Evolutionary conservation across 495 filamentous ascomycete species (phyloP).

Genomic region (Xylaria nigripes): DNA sequence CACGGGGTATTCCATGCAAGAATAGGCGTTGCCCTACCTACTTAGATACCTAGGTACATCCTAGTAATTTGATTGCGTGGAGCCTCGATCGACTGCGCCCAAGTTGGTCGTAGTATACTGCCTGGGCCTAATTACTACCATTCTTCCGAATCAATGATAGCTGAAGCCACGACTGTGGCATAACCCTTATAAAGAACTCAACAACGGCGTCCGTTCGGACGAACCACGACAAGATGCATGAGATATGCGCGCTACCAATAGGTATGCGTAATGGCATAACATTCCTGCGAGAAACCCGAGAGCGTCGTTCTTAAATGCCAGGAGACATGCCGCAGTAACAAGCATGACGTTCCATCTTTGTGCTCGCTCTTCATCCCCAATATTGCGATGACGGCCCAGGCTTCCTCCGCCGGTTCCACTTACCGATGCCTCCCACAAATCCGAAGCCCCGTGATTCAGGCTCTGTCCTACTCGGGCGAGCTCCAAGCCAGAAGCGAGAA

Average conservation of each 20-base stretch:
- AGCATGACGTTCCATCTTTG: constrained; percentile 82
- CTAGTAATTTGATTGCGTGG: too few species aligned
- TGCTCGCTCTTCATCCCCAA: constrained; percentile 52
- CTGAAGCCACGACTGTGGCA: neutral
- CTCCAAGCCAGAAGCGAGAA: constrained; percentile 80
- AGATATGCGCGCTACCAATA: constrained; percentile 30
- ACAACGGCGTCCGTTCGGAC: constrained; percentile 22
- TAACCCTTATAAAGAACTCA: constrained; percentile 13
- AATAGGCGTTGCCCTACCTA: too few species aligned
- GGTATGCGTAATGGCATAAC: constrained; percentile 54
- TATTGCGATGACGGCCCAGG: constrained; percentile 16
- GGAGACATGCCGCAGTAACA: constrained; percentile 66
- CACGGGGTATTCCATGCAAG: too few species aligned
- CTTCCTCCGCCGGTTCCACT: constrained; percentile 6
- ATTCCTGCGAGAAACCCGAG: constrained; percentile 79
- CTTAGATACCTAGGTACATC: too few species aligned
- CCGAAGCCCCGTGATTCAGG: constrained; percentile 63
- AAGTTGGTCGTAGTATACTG: too few species aligned
- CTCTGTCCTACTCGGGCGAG: constrained; percentile 74
- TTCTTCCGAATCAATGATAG: neutral
- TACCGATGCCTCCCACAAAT: constrained; percentile 37
- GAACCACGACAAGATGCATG: constrained; percentile 10
- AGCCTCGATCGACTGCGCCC: too few species aligned
- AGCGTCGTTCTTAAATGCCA: constrained; percentile 86
- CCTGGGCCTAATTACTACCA: neutral